A percentile compares a stretch with the other conserved stretches of the same genome.
phyloP scores from a whole-genome alignment of 1,284 basidiomycete species.

The Psilocybe mexicana region DNA sequence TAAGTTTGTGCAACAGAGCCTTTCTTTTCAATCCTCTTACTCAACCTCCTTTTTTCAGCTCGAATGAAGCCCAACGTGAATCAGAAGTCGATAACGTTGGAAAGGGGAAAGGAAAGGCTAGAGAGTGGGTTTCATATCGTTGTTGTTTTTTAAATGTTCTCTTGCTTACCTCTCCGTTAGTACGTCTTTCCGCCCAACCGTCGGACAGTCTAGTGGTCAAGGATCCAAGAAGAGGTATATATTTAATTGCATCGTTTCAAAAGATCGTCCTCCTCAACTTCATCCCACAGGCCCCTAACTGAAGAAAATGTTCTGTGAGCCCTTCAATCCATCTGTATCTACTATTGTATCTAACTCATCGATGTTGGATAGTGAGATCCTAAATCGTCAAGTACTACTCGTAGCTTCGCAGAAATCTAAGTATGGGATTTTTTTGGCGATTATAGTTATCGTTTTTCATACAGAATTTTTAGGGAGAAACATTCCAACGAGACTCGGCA shows the following conservation, averaged over 20 bases:
- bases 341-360: not conserved
- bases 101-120: not conserved
- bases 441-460: not conserved
- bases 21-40: not conserved
- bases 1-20: not conserved
- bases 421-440: not conserved
- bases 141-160: not conserved
- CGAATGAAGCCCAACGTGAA: not conserved
- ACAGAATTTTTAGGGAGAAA: too few relatives aligned
- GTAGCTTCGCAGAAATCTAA: not conserved
- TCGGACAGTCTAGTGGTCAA: not conserved
- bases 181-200: not conserved
- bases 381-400: not conserved
- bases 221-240: not conserved
- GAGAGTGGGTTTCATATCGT: not conserved
- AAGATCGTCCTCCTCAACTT: not conserved
- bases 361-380: not conserved
- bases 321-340: not conserved
- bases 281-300: not conserved
- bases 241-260: not conserved
- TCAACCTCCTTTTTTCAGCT: not conserved
- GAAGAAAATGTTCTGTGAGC: not conserved
- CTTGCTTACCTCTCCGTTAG: not conserved
- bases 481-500: not conserved
- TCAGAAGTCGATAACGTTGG: not conserved